These are phyloP conservation scores for Agaricus sinodeliciosus DNA, from an alignment of 768 basidiomycete genomes.

Conservation along the genomic window DNA sequence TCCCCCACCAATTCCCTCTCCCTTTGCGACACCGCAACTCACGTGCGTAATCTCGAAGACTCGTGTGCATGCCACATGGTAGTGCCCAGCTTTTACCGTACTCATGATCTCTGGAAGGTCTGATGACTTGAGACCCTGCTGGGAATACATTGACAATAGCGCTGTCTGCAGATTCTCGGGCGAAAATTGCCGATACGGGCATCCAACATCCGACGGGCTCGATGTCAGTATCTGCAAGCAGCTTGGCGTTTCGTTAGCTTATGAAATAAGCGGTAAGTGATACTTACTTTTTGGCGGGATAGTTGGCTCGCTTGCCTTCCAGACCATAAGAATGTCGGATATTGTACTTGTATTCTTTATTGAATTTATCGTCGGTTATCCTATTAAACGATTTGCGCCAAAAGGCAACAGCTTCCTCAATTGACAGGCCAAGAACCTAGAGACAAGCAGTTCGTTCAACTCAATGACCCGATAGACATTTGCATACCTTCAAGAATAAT, in stretches of 20 bases:
- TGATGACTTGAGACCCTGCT: constrained; percentile 52
- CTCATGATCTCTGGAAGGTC: constrained; percentile 82
- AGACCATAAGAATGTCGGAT: constrained; percentile 93
- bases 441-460: constrained; percentile 1
- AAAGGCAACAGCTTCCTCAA: constrained; percentile 90
- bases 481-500: constrained; percentile 83
- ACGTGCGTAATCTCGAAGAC: constrained; percentile 94
- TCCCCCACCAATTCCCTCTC: constrained; percentile 79
- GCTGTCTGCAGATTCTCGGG: constrained; percentile 76
- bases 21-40: constrained; percentile 67
- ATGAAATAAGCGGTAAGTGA: neutral
- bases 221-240: constrained; percentile 82
- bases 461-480: neutral
- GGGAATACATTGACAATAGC: constrained; percentile 61
- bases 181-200: constrained; percentile 89
- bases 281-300: constrained; percentile 80
- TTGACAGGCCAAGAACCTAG: constrained; percentile 85
- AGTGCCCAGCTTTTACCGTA: constrained; percentile 73
- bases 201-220: constrained; percentile 67
- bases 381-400: constrained; percentile 85
- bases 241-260: constrained; percentile 34
- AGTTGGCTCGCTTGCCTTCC: constrained; percentile 93
- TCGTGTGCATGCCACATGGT: constrained; percentile 94
- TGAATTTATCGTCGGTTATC: constrained; percentile 91
- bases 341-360: constrained; percentile 97